A percentile compares a stretch with the other conserved stretches of the same genome.
Conservation (phyloP, 176 grass and related monocot genomes). For the Microstegium vimineum region DNA sequence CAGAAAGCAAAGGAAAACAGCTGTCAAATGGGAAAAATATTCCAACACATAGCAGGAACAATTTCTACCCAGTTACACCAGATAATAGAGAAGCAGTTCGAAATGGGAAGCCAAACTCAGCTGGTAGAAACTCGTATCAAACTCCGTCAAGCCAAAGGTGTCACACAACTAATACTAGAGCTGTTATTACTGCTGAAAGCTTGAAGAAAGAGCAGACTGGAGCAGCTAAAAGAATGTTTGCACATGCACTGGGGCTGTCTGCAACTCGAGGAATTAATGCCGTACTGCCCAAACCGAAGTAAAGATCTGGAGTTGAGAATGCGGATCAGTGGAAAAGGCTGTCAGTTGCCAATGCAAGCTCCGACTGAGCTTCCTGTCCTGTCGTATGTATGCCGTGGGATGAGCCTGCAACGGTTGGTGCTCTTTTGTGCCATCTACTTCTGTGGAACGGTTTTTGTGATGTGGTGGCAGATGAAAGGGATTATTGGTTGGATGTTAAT, state of each 20-base stretch:
- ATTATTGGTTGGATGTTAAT: neutral
- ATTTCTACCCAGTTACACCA: neutral
- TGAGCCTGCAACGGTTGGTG: neutral
- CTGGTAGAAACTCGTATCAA: neutral
- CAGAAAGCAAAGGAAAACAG: constrained; percentile 32
- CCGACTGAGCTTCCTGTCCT: neutral
- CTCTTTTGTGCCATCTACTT: neutral
- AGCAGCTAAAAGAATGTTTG: constrained; percentile 92
- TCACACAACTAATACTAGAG: constrained; percentile 4
- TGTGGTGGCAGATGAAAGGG: neutral
- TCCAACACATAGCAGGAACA: neutral
- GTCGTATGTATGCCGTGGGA: neutral
- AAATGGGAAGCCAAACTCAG: constrained; percentile 2
- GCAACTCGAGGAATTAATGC: constrained; percentile 29
- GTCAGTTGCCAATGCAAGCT: neutral
- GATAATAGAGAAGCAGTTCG: constrained; percentile 17
- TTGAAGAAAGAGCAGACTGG: constrained; percentile 80
- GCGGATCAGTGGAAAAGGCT: neutral
- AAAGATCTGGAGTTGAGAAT: constrained; percentile 22
- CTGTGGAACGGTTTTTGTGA: neutral
- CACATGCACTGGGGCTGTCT: constrained; percentile 57
- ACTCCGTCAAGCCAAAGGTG: constrained; percentile 6
- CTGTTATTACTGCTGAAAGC: constrained; percentile 36
- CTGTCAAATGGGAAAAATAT: neutral
- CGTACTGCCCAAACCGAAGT: constrained; percentile 24